These are phyloP conservation scores for Trichoderma endophyticum DNA, from an alignment of 2,329 filamentous ascomycete genomes.

Conservation along the genomic window DNA sequence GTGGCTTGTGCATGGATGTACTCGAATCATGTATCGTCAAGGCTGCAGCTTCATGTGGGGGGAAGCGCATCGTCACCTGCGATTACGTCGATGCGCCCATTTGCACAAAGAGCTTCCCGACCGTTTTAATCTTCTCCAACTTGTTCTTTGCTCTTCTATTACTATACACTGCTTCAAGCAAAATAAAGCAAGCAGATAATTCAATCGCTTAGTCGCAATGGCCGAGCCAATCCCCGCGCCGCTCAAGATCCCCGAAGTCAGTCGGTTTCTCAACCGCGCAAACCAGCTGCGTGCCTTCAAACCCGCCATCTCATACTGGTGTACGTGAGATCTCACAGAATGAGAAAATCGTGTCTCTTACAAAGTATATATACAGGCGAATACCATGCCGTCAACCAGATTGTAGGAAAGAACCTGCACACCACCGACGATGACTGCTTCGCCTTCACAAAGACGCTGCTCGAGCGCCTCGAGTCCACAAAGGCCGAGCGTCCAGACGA, in stretches of 20 bases:
- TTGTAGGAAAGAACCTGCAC: constrained; percentile 78
- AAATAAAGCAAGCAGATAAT: background rate
- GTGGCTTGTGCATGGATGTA: constrained; percentile 6
- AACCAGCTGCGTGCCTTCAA: constrained; percentile 80
- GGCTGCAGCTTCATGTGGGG: constrained; percentile 8
- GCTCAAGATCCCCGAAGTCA: constrained; percentile 77
- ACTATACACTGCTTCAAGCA: background rate
- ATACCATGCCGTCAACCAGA: constrained; percentile 90
- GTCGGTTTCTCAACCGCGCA: constrained; percentile 78
- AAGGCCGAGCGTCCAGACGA: constrained; percentile 66
- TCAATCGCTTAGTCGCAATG: constrained; percentile 53
- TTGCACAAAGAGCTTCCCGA: background rate
- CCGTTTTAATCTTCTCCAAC: background rate
- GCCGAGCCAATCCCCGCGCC: constrained; percentile 46
- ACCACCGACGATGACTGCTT: constrained; percentile 73
- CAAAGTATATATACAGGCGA: constrained; percentile 56
- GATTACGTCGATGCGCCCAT: constrained; percentile 1
- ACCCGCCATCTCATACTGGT: constrained; percentile 92
- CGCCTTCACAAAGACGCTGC: constrained; percentile 74
- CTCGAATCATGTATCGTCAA: background rate
- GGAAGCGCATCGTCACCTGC: constrained; percentile 11
- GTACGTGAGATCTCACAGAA: constrained; percentile 52
- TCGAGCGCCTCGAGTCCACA: constrained; percentile 78
- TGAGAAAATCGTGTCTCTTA: background rate
- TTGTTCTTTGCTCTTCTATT: background rate